A percentile compares a stretch with the other conserved stretches of the same genome.
phyloP scores from a whole-genome alignment of 371 early-diverging fungal species.

The Dinochytrium kinnereticum region DNA sequence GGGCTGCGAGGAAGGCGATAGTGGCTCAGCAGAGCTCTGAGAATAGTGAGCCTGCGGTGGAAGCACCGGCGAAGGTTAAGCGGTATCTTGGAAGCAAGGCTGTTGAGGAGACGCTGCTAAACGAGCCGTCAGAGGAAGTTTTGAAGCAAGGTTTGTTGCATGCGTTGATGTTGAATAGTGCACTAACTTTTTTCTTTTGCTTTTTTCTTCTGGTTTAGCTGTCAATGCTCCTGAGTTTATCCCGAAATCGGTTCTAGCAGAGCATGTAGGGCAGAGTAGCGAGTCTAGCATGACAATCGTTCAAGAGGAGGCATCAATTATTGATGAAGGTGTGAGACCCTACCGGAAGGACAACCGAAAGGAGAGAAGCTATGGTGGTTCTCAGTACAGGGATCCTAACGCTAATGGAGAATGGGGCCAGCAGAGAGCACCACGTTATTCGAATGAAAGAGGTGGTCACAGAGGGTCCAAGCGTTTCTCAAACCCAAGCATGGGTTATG shows the following conservation, averaged over 20 bases:
- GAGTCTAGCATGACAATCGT: slow-evolving; percentile 5
- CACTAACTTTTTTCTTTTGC: too few species aligned
- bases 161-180: too few species aligned
- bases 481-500: too few species aligned
- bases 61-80: background rate
- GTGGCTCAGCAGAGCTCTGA: background rate
- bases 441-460: too few species aligned
- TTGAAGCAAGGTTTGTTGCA: slow-evolving; percentile 9
- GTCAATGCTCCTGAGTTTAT: slow-evolving; percentile 13
- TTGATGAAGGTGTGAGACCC: background rate
- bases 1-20: background rate
- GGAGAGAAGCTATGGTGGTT: background rate
- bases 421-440: background rate
- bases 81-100: slow-evolving; percentile 7
- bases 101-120: background rate
- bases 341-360: background rate
- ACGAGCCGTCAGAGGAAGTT: background rate
- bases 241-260: background rate
- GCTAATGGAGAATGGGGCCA: background rate
- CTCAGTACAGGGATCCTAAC: background rate
- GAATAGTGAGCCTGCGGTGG: background rate
- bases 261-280: background rate
- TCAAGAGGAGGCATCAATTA: background rate
- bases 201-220: background rate
- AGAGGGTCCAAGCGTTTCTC: too few species aligned